A percentile compares a stretch with the other conserved stretches of the same genome.
phyloP scores from a whole-genome alignment of 345 rosid genomes.

The Litchi chinensis region DNA sequence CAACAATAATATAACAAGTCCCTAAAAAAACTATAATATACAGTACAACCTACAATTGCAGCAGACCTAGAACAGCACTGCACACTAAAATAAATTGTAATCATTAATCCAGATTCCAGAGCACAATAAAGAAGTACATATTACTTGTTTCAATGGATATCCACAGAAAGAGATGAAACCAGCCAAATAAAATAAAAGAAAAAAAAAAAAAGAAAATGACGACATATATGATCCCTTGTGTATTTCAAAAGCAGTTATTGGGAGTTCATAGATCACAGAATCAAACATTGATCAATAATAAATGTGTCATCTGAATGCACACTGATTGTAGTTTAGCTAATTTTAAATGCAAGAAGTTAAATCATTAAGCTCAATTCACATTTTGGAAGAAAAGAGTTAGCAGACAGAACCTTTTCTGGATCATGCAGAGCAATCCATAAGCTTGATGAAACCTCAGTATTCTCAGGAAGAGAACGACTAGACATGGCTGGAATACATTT shows the following conservation, averaged over 20 bases:
- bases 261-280: not conserved
- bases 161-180: constrained; percentile 1
- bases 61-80: not conserved
- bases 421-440: constrained; percentile 97
- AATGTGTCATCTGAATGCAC: not conserved
- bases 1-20: not conserved
- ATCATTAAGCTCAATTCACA: not conserved
- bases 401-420: constrained; percentile 76
- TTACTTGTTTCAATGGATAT: not conserved
- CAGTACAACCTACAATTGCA: not conserved
- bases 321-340: not conserved
- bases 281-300: not conserved
- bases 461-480: constrained; percentile 66
- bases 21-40: not conserved
- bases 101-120: not conserved
- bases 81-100: not conserved
- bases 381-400: constrained; percentile 9
- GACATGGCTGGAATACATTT: constrained; percentile 92
- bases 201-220: not conserved
- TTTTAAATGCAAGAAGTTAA: not conserved
- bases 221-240: not conserved
- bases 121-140: constrained; percentile 1
- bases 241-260: not conserved
- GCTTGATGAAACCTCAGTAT: constrained; percentile 78
- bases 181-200: not conserved